phyloP scores from a whole-genome alignment of 163 green algal genomes.

The Smithsoniella earleae region DNA sequence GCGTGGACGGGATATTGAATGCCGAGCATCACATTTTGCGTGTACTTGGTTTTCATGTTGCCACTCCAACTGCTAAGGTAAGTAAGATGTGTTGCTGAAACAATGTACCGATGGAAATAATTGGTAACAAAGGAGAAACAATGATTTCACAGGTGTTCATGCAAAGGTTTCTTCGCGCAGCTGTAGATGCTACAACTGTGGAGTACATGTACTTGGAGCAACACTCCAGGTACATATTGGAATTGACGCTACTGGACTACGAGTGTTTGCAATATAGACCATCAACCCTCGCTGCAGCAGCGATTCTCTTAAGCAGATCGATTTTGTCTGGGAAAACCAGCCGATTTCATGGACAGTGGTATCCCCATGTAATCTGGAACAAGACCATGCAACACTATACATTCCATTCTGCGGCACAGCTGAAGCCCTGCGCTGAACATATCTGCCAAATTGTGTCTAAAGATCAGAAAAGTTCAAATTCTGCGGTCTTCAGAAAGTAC shows the following conservation, averaged over 20 bases:
- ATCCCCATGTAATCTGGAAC: conserved; percentile 1
- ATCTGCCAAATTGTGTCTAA: not conserved
- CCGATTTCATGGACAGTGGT: not conserved
- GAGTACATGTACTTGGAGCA: conserved; percentile 18
- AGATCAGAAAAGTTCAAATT: not conserved
- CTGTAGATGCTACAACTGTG: not conserved
- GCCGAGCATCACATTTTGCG: not conserved
- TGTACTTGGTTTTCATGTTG: conserved; percentile 5
- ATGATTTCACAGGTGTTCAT: not conserved
- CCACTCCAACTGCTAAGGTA: not conserved
- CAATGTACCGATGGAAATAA: too few relatives aligned
- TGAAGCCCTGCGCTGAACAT: conserved; percentile 4
- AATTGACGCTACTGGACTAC: not conserved
- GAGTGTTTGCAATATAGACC: not conserved
- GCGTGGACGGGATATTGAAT: not conserved
- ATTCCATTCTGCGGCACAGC: not conserved
- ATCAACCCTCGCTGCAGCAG: not conserved
- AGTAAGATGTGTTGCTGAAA: too few relatives aligned
- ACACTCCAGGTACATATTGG: not conserved
- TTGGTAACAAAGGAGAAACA: too few relatives aligned
- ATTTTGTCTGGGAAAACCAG: not conserved
- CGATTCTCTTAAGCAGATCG: not conserved
- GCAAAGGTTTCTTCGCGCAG: conserved; percentile 4
- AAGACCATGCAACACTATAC: conserved; percentile 22
- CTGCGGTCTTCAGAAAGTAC: not conserved